A percentile compares a stretch with the other conserved stretches of the same genome.
phyloP scores from a whole-genome alignment of 345 rosid genomes.

The sweet orange (Citrus sinensis) region DNA sequence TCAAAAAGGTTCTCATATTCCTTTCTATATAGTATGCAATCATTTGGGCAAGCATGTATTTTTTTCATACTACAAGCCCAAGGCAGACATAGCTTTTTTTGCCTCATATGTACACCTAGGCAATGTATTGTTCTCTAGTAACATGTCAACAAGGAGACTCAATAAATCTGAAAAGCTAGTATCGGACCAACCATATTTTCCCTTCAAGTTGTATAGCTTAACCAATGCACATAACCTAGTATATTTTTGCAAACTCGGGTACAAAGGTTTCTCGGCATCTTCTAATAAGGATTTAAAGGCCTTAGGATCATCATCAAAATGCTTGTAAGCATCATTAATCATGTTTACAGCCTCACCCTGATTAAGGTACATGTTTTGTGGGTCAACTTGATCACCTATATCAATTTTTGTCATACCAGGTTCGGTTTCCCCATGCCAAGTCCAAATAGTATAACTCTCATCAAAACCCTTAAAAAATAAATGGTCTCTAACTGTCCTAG shows the following conservation, averaged over 20 bases:
- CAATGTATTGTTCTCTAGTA: background rate
- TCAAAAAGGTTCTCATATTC: too few species aligned
- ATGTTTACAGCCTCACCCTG: background rate
- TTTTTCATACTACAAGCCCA: too few species aligned
- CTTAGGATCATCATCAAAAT: too few species aligned
- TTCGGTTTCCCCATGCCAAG: background rate
- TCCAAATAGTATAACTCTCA: background rate
- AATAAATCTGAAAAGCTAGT: too few species aligned
- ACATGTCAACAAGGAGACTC: background rate
- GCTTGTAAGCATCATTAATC: too few species aligned
- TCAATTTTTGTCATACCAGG: background rate
- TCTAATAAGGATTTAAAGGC: background rate
- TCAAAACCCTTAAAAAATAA: background rate
- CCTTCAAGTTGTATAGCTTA: too few species aligned
- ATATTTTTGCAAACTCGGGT: background rate
- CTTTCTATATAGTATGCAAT: too few species aligned
- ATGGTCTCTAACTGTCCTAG: background rate
- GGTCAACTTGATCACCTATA: too few species aligned
- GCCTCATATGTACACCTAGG: background rate
- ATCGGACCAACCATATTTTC: too few species aligned
- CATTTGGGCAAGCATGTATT: too few species aligned
- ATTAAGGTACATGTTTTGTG: background rate
- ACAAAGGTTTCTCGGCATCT: background rate
- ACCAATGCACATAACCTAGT: background rate
- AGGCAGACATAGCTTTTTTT: background rate